These are phyloP conservation scores for Cystobasidiaceae sp. DNA, from an alignment of 1,284 basidiomycete genomes.

Conservation along the genomic window DNA sequence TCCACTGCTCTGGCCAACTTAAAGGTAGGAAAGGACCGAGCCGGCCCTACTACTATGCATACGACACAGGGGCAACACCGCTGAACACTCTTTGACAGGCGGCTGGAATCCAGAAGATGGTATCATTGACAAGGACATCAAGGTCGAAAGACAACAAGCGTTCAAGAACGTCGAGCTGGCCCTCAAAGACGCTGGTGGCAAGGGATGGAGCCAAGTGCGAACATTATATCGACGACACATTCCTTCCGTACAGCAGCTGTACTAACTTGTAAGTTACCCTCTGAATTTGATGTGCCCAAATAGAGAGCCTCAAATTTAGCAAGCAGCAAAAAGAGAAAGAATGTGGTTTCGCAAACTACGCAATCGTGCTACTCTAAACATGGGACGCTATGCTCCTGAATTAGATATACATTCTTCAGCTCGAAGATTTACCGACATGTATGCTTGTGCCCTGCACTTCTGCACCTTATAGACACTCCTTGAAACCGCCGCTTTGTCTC, in stretches of 20 bases:
- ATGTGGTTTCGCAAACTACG: too few relatives aligned
- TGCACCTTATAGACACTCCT: too few relatives aligned
- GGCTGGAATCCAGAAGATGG: constrained; percentile 39
- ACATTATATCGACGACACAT: constrained; percentile 32
- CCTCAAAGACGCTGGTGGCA: constrained; percentile 38
- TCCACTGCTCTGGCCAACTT: constrained; percentile 42
- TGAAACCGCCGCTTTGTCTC: too few relatives aligned
- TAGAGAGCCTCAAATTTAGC: too few relatives aligned
- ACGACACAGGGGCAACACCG: not conserved
- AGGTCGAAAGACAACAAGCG: constrained; percentile 41
- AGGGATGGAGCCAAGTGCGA: constrained; percentile 41
- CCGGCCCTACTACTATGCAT: not conserved
- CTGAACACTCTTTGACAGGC: constrained; percentile 19
- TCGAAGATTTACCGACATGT: too few relatives aligned
- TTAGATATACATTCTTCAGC: too few relatives aligned
- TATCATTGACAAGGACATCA: constrained; percentile 31
- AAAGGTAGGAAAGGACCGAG: not conserved
- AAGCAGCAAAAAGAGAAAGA: too few relatives aligned
- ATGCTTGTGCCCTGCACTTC: too few relatives aligned
- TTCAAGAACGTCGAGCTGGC: constrained; percentile 40
- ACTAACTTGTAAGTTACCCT: not conserved
- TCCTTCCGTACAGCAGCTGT: constrained; percentile 22
- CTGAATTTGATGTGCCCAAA: too few relatives aligned
- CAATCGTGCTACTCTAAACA: too few relatives aligned
- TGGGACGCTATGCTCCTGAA: too few relatives aligned